These are phyloP conservation scores for Agaricales sp. DNA, from an alignment of 1,284 basidiomycete species.

Conservation along the genomic window DNA sequence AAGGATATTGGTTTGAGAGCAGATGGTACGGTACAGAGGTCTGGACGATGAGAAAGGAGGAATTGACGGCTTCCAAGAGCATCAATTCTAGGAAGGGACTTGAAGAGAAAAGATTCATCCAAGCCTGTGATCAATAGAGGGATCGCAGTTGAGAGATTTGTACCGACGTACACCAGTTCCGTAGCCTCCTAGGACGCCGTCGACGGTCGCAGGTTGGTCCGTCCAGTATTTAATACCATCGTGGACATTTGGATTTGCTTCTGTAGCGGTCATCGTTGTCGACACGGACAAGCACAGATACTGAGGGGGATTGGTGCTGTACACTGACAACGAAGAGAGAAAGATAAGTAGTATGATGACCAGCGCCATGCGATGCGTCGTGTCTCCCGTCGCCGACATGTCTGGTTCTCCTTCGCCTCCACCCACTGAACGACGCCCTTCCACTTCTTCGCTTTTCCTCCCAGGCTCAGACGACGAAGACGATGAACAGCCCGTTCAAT, in stretches of 20 bases:
- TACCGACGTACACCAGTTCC: conserved; percentile 50
- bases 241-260: conserved; percentile 38
- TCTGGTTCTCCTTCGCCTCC: conserved; percentile 18
- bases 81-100: conserved; percentile 85
- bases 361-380: not conserved
- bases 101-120: conserved; percentile 8
- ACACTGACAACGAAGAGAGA: not conserved
- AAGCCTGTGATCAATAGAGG: conserved; percentile 10
- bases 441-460: conserved; percentile 35
- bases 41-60: conserved; percentile 69
- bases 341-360: not conserved
- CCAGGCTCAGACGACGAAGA: conserved; percentile 41
- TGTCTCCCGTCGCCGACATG: conserved; percentile 24
- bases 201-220: conserved; percentile 58
- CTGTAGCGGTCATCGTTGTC: conserved; percentile 5
- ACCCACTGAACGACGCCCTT: not conserved
- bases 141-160: conserved; percentile 9
- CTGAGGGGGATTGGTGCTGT: no score
- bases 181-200: conserved; percentile 68
- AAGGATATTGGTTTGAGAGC: conserved; percentile 36
- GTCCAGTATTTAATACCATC: conserved; percentile 74
- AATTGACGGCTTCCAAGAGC: conserved; percentile 82
- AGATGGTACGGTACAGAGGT: conserved; percentile 67
- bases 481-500: conserved; percentile 14
- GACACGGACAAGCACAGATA: conserved; percentile 2